Base-by-base conservation (phyloP, 345 rosid species). In the Citrus medica region DNA sequence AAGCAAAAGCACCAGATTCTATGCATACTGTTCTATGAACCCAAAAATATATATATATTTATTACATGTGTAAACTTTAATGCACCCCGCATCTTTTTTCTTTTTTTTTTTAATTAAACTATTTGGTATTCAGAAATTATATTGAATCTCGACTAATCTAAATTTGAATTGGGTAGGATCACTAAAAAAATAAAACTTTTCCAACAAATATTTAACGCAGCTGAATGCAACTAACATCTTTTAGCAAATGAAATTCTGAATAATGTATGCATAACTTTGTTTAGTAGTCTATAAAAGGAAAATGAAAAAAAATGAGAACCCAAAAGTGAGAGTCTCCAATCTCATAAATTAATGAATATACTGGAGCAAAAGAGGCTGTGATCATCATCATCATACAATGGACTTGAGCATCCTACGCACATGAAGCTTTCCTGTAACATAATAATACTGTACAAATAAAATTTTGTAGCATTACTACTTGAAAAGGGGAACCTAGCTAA, bases 121-220 rank as follows among this genome's bases (percentile, higher is more conserved):
- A 32, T 32, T 32, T 32, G 0, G 0, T 32, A 32, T 32, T 32
- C 3, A 0, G 3, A 32, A 32, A 32, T 32, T 0, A 32, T 0
- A 32, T 32, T 32, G 4, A 32, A 0, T 0, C 3, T 0, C 33
- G 4, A 32, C 4, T 3, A 32, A 32, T 32, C 0, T 0, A 32
- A 0, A 32, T 32, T 32, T 4, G 0, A 32, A 0, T 3, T 0
- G 33, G 33, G 0, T 32, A 32, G 0, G 33, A 32, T 0, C 33
- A 32, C 4, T 32, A 32, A 0, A 32, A 0, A 32, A 32, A 0
- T 0, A 32, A 32, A 32, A 32, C 0, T 32, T 0, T 32, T 0
- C 0, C 33, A 32, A 32, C 0, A 32, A 32, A 0, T 3, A 3
- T 32, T 32, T 32, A 32, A 32, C 33, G 0, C 33, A 32, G 0